Conservation (phyloP, 331 rosid genomes). For the Prunus yedoensis region DNA sequence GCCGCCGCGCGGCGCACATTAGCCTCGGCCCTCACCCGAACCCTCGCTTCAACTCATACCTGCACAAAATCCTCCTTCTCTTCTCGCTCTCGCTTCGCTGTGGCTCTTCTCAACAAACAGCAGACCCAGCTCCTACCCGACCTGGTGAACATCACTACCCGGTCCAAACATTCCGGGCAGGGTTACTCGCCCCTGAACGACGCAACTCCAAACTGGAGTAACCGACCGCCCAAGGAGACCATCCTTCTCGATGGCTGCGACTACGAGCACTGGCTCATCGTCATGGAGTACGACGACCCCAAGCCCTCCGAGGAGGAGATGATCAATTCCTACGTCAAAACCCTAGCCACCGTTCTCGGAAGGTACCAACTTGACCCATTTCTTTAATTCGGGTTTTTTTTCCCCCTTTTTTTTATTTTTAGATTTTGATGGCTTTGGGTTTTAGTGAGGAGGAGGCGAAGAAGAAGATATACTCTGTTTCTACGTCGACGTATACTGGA, state of each 20-base stretch:
- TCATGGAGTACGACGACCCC: conserved; percentile 66
- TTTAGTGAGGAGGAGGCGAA: conserved; percentile 89
- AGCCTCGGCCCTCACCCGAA: conserved; percentile 37
- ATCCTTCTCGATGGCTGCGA: conserved; percentile 94
- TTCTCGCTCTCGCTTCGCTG: conserved; percentile 47
- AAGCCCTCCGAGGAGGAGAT: conserved; percentile 86
- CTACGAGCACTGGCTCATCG: conserved; percentile 91
- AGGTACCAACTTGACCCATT: conserved; percentile 41
- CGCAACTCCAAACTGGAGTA: conserved; percentile 79
- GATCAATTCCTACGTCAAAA: conserved; percentile 71
- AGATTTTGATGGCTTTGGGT: background rate
- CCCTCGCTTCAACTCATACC: conserved; percentile 35
- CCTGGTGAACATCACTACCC: conserved; percentile 31
- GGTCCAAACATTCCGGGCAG: conserved; percentile 55
- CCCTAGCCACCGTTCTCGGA: conserved; percentile 72
- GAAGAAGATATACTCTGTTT: conserved; percentile 88
- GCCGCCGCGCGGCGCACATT: conserved; percentile 59
- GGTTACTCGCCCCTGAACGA: conserved; percentile 85
- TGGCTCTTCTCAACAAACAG: conserved; percentile 31
- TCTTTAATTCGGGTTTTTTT: background rate
- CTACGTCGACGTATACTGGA: conserved; percentile 68
- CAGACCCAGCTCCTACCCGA: conserved; percentile 31
- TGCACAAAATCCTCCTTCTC: conserved; percentile 30
- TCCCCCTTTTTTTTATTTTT: background rate
- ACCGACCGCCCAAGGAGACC: conserved; percentile 86